Base-by-base conservation (phyloP, 1,284 basidiomycete genomes). In the Boletus semigastroideus region DNA sequence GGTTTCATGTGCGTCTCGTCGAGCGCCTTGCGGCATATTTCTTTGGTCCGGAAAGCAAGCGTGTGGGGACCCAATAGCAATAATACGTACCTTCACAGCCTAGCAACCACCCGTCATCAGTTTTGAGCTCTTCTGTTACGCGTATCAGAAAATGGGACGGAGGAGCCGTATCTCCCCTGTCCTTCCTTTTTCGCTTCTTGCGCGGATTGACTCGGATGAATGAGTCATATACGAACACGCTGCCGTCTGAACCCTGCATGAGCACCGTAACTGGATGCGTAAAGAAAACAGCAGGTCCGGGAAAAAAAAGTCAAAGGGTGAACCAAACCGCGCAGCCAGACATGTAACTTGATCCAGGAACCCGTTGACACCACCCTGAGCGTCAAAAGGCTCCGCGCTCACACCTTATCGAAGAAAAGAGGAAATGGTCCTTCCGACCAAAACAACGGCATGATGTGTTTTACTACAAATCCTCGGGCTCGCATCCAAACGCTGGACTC, bases 191-290 rank as follows among this genome's bases (percentile, higher is more conserved):
- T 56, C 67, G 73, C 52, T 71, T 74, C 56, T 69, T 75, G 53
- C 74, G 72, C 52, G 72, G 73, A 62, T 63, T 59, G 53, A 72
- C 72, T 52, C 75, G 79, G 20, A 55, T 67, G 59, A 75, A 74
- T 2, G 65, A 60, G 53, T 69, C 67, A 55, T 76, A 74, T 25
- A 55, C 57, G 55, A 75, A 76, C 42, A 60, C 48, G 48, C 34
- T 37, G 27, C 20, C 46, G 25, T 55, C 41, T 42, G 49, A 16
- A 28, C 55, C 62, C 53, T 54, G 54, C 63, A 64, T 65, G 30
- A 33, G 17, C 34, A 43, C 37, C 42, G 25, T 25, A 25, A 25
- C 25, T 25, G 25, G 25, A 25, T 25, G 25, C 25, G 25, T 25
- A 25, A 25, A 25, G 7, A 25, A 25, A 25, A 25, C 25, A 27